Conservation (phyloP, 345 rosid genomes). For the Salix brachista region DNA sequence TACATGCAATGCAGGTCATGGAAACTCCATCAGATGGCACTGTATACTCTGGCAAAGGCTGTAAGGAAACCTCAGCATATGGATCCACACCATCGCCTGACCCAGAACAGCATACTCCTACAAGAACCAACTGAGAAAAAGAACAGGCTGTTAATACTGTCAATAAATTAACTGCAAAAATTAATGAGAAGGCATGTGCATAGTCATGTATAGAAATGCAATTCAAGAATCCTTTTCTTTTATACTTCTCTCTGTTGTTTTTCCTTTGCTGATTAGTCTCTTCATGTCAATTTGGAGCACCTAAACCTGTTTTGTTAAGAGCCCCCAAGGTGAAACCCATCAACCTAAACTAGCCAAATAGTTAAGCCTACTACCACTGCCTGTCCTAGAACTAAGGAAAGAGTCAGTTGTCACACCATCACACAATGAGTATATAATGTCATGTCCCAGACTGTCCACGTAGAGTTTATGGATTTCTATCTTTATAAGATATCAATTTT, state of each 20-base stretch:
- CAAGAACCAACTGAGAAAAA: slow-evolving; percentile 77
- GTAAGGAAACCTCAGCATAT: slow-evolving; percentile 83
- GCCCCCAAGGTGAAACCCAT: neutral
- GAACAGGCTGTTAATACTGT: slow-evolving; percentile 3
- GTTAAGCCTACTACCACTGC: neutral
- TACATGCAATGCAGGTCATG: slow-evolving; percentile 78
- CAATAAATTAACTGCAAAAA: neutral
- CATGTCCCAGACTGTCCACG: neutral
- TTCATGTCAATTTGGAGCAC: slow-evolving; percentile 3
- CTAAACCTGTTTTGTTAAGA: slow-evolving; percentile 1
- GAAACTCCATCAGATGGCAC: slow-evolving; percentile 90
- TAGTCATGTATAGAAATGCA: neutral
- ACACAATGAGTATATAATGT: neutral
- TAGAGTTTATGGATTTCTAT: neutral
- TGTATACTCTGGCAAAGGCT: slow-evolving; percentile 83
- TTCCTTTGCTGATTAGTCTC: neutral
- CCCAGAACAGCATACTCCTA: slow-evolving; percentile 87
- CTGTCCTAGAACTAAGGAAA: neutral
- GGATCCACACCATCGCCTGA: slow-evolving; percentile 86
- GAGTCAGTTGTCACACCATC: neutral
- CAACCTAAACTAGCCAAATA: neutral
- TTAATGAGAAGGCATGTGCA: neutral
- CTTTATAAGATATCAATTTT: too few relatives aligned
- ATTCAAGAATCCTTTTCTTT: neutral
- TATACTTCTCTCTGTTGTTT: neutral